Percentiles rank a stretch among this genome's conserved stretches.
These are phyloP conservation scores for Stagonosporopsis cucurbitacearum DNA, from an alignment of 2,329 filamentous ascomycete genomes.

Conservation along the genomic window DNA sequence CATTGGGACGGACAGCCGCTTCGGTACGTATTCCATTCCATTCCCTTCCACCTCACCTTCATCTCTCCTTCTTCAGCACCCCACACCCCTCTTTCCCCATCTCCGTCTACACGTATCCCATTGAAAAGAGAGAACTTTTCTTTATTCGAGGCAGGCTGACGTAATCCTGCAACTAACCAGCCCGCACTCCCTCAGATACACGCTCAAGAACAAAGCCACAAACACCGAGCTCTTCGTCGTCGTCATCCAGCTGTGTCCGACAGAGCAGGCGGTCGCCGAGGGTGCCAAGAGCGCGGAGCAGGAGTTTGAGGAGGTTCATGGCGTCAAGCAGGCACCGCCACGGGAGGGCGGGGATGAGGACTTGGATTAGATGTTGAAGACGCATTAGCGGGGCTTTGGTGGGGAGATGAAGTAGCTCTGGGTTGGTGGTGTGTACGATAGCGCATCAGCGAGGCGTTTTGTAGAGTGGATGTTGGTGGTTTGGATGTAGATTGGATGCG, in stretches of 20 bases:
- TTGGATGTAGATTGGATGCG: too few species aligned
- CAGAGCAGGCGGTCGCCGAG: constrained; percentile 59
- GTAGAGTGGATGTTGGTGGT: too few species aligned
- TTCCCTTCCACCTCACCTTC: background rate
- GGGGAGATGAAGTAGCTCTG: background rate
- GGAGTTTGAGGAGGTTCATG: constrained; percentile 35
- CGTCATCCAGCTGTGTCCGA: constrained; percentile 76
- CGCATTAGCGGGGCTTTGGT: background rate
- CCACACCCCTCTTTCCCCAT: background rate
- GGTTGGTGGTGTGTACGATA: background rate
- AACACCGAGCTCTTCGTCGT: constrained; percentile 80
- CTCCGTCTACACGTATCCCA: background rate
- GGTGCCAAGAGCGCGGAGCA: constrained; percentile 31
- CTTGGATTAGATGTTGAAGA: constrained; percentile 18
- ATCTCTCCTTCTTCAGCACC: background rate
- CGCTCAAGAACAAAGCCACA: constrained; percentile 80
- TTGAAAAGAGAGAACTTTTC: background rate
- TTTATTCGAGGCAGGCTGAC: constrained; percentile 8
- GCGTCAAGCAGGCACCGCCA: constrained; percentile 1
- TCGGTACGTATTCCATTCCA: constrained; percentile 60
- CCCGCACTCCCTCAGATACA: constrained; percentile 88
- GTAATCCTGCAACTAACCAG: constrained; percentile 54
- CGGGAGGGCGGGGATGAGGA: constrained; percentile 14
- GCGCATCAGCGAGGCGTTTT: too few species aligned
- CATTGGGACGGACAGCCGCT: constrained; percentile 83